phyloP scores from a whole-genome alignment of 2,329 filamentous ascomycete genomes.

The Metarhizium anisopliae region DNA sequence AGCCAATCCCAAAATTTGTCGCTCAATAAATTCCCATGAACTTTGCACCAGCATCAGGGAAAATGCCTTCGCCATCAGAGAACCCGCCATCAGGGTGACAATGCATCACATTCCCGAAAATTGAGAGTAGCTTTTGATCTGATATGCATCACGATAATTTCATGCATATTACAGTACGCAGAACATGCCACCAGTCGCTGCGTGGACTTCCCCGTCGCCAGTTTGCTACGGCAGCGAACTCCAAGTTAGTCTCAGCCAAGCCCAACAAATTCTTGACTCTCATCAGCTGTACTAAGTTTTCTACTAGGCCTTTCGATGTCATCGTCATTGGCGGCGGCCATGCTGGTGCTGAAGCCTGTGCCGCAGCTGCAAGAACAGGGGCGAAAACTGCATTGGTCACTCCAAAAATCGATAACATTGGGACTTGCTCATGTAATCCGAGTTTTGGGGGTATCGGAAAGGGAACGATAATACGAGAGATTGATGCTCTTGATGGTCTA shows the following conservation, averaged over 20 bases:
- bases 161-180: constrained; percentile 20
- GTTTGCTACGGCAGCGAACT: constrained; percentile 21
- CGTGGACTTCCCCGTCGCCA: constrained; percentile 10
- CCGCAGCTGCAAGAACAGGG: constrained; percentile 80
- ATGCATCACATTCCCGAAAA: neutral
- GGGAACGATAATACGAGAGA: constrained; percentile 88
- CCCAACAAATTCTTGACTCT: neutral
- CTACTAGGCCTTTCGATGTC: constrained; percentile 68
- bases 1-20: neutral
- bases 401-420: constrained; percentile 78
- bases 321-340: constrained; percentile 94
- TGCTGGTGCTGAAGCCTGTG: constrained; percentile 87
- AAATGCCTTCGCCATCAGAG: neutral
- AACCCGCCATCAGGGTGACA: neutral
- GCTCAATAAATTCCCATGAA: too few species aligned
- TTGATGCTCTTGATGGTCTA: constrained; percentile 89
- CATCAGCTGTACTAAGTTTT: neutral
- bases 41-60: neutral
- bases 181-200: constrained; percentile 12
- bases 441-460: constrained; percentile 98
- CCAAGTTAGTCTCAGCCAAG: neutral
- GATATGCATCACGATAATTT: constrained; percentile 8
- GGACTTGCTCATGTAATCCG: constrained; percentile 93
- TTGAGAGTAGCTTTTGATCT: neutral
- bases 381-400: constrained; percentile 86